Base-by-base conservation (phyloP, 73 alveolate species). In the Paramecium tetraurelia region DNA sequence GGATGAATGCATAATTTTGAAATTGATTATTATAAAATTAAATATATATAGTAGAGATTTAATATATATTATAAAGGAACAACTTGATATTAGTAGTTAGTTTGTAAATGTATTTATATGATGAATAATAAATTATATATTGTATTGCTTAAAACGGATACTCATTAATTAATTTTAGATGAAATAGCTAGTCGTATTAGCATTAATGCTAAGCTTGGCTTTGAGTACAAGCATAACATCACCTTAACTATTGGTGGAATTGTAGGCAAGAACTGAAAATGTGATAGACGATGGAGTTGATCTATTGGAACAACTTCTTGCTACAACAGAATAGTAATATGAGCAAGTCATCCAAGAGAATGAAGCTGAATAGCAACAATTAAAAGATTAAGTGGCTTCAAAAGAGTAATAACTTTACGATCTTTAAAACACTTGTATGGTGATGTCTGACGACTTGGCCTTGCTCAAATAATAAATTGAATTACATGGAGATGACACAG, bases 241-340 rank as follows among this genome's bases (percentile, higher is more conserved):
- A 0, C 87, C 87, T 75, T 8, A 75, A 36, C 35, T 75, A 75
- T 36, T 75, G 24, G 7, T 75, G 29, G 68, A 75, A 75, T 36
- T 75, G n/a, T 75, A 75, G 87, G 59, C 87, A 31, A 75, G 87
- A 35, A 75, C 68, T n/a, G 87, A 75, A 36, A 75, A 75, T 75
- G 87, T 75, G 31, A 53, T 53, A 53, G 87, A 75, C 38, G 87
- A 75, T 75, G 87, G 87, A 4, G 41, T 75, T 31, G 33, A 29
- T 11, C 31, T 75, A 75, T 36, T 75, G 9, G 35, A 75, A 11
- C 35, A 36, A 33, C 59, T 75, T 31, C 48, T 33, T 33, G 87
- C 41, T 10, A 75, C 59, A 31, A 44, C 87, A 75, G 59, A 36
- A 75, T 33, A 75, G 48, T 29, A 36, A 33, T 75, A 31, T 31